A percentile compares a stretch with the other conserved stretches of the same genome.
phyloP scores from a whole-genome alignment of 768 basidiomycete genomes.

The Boletus insuetus region DNA sequence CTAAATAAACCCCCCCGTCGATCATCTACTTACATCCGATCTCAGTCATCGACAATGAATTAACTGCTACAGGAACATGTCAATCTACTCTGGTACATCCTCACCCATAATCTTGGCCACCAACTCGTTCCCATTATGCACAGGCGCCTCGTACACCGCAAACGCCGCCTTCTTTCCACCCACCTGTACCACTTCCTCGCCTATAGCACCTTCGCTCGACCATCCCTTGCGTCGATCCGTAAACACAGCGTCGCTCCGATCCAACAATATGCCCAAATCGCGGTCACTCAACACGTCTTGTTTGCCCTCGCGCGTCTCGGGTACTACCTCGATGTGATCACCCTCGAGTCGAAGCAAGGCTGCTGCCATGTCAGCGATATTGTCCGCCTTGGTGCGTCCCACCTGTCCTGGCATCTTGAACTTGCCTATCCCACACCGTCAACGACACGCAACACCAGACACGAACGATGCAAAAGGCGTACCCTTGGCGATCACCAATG shows the following conservation, averaged over 20 bases:
- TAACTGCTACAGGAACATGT: no score
- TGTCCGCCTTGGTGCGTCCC: slow-evolving; percentile 55
- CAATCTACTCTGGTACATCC: slow-evolving; percentile 18
- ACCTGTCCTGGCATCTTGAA: slow-evolving; percentile 71
- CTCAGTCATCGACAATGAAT: no score
- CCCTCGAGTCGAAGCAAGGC: slow-evolving; percentile 77
- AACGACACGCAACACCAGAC: not conserved
- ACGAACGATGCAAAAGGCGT: not conserved
- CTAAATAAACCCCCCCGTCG: no score
- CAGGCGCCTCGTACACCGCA: slow-evolving; percentile 72
- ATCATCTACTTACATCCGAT: no score
- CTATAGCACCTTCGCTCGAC: slow-evolving; percentile 42
- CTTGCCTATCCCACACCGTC: slow-evolving; percentile 50
- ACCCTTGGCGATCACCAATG: slow-evolving; percentile 92
- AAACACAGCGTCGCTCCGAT: slow-evolving; percentile 74
- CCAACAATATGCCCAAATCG: slow-evolving; percentile 78
- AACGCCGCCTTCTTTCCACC: slow-evolving; percentile 52
- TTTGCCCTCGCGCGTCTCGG: slow-evolving; percentile 62
- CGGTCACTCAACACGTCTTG: slow-evolving; percentile 74
- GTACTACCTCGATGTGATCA: slow-evolving; percentile 87
- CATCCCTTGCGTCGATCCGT: slow-evolving; percentile 68
- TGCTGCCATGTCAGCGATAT: slow-evolving; percentile 78
- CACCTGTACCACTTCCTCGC: not conserved
- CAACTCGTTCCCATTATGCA: slow-evolving; percentile 61
- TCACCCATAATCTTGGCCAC: slow-evolving; percentile 68